Evolutionary conservation across 2,329 filamentous ascomycete species (phyloP).

Genomic region (Aspergillus amoenus): DNA sequence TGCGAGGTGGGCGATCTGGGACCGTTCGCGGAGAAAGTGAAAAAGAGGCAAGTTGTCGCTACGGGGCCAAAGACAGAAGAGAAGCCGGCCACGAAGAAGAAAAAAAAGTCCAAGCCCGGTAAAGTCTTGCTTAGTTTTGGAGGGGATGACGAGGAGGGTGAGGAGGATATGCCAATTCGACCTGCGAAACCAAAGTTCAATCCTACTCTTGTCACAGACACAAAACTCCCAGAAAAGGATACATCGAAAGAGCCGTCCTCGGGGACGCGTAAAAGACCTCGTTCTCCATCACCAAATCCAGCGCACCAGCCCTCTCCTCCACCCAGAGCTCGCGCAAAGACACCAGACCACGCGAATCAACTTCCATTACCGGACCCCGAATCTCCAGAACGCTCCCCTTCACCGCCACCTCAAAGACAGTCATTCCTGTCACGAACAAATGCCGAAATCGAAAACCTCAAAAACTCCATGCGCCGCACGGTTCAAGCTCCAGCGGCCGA

Average conservation of each 20-base stretch:
- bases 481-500: conserved; percentile 34
- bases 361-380: conserved; percentile 47
- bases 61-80: conserved; percentile 24
- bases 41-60: conserved; percentile 41
- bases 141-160: conserved; percentile 46
- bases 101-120: conserved; percentile 39
- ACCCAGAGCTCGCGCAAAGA: conserved; percentile 33
- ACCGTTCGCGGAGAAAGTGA: conserved; percentile 45
- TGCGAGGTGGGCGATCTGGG: conserved; percentile 48
- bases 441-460: conserved; percentile 46
- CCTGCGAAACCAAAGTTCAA: conserved; percentile 51
- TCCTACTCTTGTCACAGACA: conserved; percentile 42
- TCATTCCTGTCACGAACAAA: conserved; percentile 44
- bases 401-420: conserved; percentile 30
- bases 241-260: conserved; percentile 11
- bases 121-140: conserved; percentile 50
- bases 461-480: conserved; percentile 49
- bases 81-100: conserved; percentile 39
- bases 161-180: conserved; percentile 35
- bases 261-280: conserved; percentile 30
- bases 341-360: conserved; percentile 44
- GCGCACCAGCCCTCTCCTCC: conserved; percentile 18
- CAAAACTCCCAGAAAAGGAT: conserved; percentile 19
- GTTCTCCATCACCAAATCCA: conserved; percentile 33
- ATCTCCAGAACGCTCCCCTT: conserved; percentile 34